Conservation (phyloP, 176 grass and related monocot species). For the Phragmites australis region DNA sequence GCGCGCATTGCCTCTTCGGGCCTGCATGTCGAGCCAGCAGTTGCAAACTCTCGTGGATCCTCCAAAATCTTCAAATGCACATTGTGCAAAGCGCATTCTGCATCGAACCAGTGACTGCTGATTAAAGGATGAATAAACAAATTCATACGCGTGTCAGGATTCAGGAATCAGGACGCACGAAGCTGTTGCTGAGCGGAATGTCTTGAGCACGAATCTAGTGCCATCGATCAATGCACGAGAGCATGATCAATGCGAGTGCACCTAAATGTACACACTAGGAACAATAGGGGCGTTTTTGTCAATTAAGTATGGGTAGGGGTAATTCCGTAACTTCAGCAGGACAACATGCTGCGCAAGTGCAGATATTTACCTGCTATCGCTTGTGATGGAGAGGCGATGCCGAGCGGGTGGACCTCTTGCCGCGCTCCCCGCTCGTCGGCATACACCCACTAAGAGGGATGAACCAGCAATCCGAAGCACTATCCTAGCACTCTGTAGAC, state of each 20-base stretch:
- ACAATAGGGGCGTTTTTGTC: slow-evolving; percentile 16
- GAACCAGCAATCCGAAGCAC: neutral
- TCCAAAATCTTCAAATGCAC: neutral
- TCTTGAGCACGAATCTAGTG: neutral
- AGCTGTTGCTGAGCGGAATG: neutral
- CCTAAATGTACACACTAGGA: neutral
- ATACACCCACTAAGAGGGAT: neutral
- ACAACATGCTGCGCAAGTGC: neutral
- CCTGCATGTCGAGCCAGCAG: neutral
- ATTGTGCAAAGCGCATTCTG: neutral
- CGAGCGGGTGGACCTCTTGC: slow-evolving; percentile 48
- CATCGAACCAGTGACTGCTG: too few species aligned
- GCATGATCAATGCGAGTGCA: neutral
- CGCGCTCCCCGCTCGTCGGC: slow-evolving; percentile 29
- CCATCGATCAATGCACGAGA: neutral
- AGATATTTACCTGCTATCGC: slow-evolving; percentile 45
- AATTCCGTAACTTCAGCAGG: neutral
- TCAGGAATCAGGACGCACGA: neutral
- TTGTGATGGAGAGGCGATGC: slow-evolving; percentile 49
- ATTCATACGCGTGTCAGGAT: neutral
- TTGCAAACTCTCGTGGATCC: slow-evolving; percentile 15
- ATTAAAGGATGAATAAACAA: neutral
- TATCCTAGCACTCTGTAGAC: slow-evolving; percentile 26
- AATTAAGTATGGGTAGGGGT: too few species aligned
- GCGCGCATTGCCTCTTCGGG: slow-evolving; percentile 8